These are phyloP conservation scores for Carnegiea gigantea DNA, from an alignment of 179 eudicot genomes.

Conservation along the genomic window DNA sequence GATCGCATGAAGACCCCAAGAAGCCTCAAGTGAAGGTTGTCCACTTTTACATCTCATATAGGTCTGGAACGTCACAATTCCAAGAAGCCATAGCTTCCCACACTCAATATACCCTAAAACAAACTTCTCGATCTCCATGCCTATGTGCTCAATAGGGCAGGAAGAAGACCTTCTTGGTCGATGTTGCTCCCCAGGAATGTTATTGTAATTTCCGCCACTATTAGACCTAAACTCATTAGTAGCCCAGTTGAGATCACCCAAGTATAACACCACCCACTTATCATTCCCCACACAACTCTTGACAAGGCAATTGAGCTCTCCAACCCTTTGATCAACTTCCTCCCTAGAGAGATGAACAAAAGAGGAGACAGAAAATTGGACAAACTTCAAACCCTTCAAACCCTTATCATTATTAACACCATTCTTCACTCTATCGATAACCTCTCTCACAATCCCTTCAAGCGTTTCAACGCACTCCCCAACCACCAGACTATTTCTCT, in stretches of 20 bases:
- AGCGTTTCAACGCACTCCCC: slow-evolving; percentile 49
- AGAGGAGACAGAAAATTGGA: slow-evolving; percentile 46
- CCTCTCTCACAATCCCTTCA: slow-evolving; percentile 45
- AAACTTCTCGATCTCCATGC: slow-evolving; percentile 60
- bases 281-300: slow-evolving; percentile 27
- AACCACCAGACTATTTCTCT: slow-evolving; percentile 44
- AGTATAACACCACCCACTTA: slow-evolving; percentile 62
- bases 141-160: slow-evolving; percentile 65
- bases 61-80: slow-evolving; percentile 62
- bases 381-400: slow-evolving; percentile 47
- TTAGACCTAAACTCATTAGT: slow-evolving; percentile 49
- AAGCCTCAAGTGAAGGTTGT: slow-evolving; percentile 47
- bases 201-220: neutral
- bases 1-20: slow-evolving; percentile 69
- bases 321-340: slow-evolving; percentile 57
- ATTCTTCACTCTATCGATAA: slow-evolving; percentile 54
- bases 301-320: slow-evolving; percentile 49
- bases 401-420: slow-evolving; percentile 37
- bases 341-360: slow-evolving; percentile 45
- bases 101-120: slow-evolving; percentile 26
- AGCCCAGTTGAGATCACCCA: slow-evolving; percentile 76
- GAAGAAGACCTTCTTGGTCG: slow-evolving; percentile 45
- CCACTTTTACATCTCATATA: slow-evolving; percentile 63
- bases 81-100: slow-evolving; percentile 71
- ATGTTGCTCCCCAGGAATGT: slow-evolving; percentile 29